Evolutionary conservation across 2,329 filamentous ascomycete species (phyloP), one percentile per base, ranked within the genome.

Genomic region (Epichloe scottii): DNA sequence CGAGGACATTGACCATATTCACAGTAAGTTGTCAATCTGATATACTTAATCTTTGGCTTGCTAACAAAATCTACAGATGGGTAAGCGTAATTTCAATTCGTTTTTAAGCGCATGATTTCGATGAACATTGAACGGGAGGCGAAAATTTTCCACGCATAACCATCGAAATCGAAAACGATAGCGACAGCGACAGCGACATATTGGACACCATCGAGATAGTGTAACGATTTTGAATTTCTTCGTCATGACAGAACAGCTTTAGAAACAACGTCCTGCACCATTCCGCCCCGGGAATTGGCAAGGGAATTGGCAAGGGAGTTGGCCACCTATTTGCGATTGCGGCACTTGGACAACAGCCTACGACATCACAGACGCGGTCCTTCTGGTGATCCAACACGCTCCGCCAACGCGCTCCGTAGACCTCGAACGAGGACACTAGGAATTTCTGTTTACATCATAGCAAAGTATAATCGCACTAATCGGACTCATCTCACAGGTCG

Each of bases 401-500:
- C 14, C 34, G 14, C 21, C 2, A 38, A 12, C 6, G 26, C 14
- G n/a, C 10, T 37, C 14, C 34, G 14, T 21, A n/a, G 14, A n/a
- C 44, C 8, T 14, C 15, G 34, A 44, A 6, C 34, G 19, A n/a
- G 14, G 2, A 35, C 4, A 21, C 17, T 11, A 3, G 30, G 10
- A 11, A 11, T 11, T 4, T 10, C 10, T 11, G 8, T 4, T 30
- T 30, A 4, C 30, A 10, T 4, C 30, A 30, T 30, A 8, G 6
- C 14, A 33, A 19, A 15, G 12, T 41, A 15, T 7, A 34, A 5
- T 15, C 14, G 11, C 33, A 44, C 52, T 54, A 39, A 54, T 40
- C 10, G 8, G 21, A 41, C 23, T 50, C 34, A 49, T 35, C 11
- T 37, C 46, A 50, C 74, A 98, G 93, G 90, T 89, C 93, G 93